Evolutionary conservation across 2,329 filamentous ascomycete species (phyloP).

Genomic region (Aspergillus fructus): DNA sequence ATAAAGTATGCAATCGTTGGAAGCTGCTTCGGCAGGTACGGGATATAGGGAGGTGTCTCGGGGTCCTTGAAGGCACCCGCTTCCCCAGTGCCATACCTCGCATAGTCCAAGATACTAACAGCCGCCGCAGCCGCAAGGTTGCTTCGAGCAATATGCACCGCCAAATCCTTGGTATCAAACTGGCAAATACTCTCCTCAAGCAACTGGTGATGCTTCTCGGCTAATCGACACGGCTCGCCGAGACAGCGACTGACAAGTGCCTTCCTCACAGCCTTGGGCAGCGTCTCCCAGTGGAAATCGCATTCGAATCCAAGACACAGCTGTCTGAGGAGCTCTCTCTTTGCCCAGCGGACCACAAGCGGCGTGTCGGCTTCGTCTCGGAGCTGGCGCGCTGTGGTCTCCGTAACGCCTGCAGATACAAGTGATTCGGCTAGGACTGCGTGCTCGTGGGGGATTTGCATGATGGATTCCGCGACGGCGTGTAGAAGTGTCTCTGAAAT

Average conservation of each 20-base stretch:
- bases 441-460: constrained; percentile 39
- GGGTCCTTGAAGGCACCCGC: constrained; percentile 22
- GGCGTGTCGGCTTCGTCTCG: constrained; percentile 38
- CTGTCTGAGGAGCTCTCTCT: constrained; percentile 48
- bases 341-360: constrained; percentile 41
- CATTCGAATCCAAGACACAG: constrained; percentile 51
- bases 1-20: constrained; percentile 26
- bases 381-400: constrained; percentile 35
- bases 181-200: constrained; percentile 42
- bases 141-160: constrained; percentile 49
- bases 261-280: constrained; percentile 49
- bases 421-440: constrained; percentile 35
- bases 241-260: constrained; percentile 48
- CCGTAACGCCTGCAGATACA: constrained; percentile 32
- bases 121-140: constrained; percentile 47
- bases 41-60: constrained; percentile 29
- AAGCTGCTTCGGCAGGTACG: constrained; percentile 26
- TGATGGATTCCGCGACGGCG: constrained; percentile 35
- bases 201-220: constrained; percentile 44
- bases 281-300: constrained; percentile 52
- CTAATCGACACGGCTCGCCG: constrained; percentile 43
- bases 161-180: constrained; percentile 36
- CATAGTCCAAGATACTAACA: constrained; percentile 32
- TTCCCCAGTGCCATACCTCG: constrained; percentile 29
- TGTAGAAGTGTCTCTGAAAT: constrained; percentile 41